phyloP scores from a whole-genome alignment of 2,329 filamentous ascomycete species.

The Alternaria infectoria region DNA sequence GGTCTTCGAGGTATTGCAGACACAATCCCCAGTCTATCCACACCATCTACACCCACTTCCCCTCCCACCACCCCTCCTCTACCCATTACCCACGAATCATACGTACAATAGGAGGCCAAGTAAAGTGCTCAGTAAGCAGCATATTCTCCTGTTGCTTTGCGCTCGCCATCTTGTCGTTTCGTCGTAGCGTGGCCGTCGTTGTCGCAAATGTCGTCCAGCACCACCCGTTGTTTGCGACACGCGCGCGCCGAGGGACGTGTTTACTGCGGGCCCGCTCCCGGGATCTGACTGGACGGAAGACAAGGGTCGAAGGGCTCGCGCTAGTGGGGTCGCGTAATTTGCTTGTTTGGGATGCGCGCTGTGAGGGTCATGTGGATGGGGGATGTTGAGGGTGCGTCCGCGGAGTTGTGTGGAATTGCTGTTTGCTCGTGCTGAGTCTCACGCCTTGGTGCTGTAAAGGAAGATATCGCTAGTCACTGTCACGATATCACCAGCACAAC shows the following conservation, averaged over 20 bases:
- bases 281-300: conserved; percentile 16
- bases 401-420: background rate
- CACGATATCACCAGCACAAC: background rate
- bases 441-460: too few relatives aligned
- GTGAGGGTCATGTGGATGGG: background rate
- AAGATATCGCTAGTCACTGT: too few relatives aligned
- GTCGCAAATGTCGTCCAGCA: conserved; percentile 12
- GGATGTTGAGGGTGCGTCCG: background rate
- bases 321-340: conserved; percentile 7
- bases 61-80: background rate
- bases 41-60: background rate
- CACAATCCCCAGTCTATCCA: background rate
- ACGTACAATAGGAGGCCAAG: conserved; percentile 87
- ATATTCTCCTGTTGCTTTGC: conserved; percentile 57
- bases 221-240: conserved; percentile 35
- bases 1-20: background rate
- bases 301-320: conserved; percentile 8
- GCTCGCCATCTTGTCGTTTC: conserved; percentile 53
- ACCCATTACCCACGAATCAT: background rate
- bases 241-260: conserved; percentile 27
- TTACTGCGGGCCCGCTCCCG: conserved; percentile 18
- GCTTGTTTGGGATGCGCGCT: background rate
- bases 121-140: conserved; percentile 92
- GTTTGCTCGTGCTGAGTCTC: too few relatives aligned
- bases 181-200: background rate